These are phyloP conservation scores for Solanum medicagineum DNA, from an alignment of 257 asterid species.

Conservation along the genomic window DNA sequence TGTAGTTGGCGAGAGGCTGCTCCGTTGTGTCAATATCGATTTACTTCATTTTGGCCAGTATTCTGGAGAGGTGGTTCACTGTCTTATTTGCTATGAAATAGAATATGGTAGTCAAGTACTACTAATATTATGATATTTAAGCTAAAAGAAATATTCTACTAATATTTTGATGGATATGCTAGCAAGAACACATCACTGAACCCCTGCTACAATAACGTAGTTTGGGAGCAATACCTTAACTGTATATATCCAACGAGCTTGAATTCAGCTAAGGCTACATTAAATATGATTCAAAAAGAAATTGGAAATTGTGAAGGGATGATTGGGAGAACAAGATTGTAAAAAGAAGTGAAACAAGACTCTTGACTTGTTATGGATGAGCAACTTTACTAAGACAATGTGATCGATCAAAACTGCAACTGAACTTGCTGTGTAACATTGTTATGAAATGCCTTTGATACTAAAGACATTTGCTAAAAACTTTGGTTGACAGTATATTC, in stretches of 20 bases:
- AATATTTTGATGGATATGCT: neutral
- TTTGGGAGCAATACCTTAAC: neutral
- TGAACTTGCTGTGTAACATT: neutral
- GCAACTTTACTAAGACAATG: neutral
- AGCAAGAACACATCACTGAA: neutral
- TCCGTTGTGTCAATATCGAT: neutral
- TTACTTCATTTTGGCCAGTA: neutral
- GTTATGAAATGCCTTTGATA: neutral
- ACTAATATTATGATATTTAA: neutral
- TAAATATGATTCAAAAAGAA: neutral
- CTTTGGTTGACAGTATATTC: constrained; percentile 49
- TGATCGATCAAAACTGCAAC: neutral
- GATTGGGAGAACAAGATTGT: neutral
- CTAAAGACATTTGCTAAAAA: neutral
- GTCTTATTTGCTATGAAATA: neutral
- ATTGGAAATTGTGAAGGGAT: neutral
- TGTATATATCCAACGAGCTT: neutral
- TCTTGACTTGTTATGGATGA: neutral
- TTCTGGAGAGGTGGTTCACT: neutral
- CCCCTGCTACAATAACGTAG: neutral
- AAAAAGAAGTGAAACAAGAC: neutral
- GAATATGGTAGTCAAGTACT: neutral
- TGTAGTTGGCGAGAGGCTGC: neutral
- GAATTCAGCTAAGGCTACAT: neutral
- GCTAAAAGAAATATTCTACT: neutral